phyloP scores from a whole-genome alignment of 2,329 filamentous ascomycete genomes.

The Claviceps arundinis region DNA sequence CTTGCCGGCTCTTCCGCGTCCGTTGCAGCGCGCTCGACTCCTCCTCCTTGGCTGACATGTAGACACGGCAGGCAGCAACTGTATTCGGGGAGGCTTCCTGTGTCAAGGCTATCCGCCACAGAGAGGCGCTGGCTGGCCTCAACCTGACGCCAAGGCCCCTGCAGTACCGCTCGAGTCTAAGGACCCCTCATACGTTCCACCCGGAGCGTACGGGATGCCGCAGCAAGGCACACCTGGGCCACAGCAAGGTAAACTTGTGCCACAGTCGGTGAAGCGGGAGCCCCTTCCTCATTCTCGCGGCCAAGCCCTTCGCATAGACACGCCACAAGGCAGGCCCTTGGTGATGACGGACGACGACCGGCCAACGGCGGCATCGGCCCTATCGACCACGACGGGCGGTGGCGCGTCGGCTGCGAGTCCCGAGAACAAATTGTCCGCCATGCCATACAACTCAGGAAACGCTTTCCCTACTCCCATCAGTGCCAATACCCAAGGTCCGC shows the following conservation, averaged over 20 bases:
- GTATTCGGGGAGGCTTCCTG: slow-evolving; percentile 74
- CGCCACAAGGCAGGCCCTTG: slow-evolving; percentile 43
- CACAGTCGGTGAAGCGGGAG: slow-evolving; percentile 37
- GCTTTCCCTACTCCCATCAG: slow-evolving; percentile 51
- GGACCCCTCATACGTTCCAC: slow-evolving; percentile 50
- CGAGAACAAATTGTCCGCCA: slow-evolving; percentile 47
- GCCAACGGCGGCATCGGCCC: slow-evolving; percentile 43
- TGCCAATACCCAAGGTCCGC: slow-evolving; percentile 32
- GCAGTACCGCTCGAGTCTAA: slow-evolving; percentile 75
- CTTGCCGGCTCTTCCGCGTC: not conserved
- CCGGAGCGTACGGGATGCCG: slow-evolving; percentile 49
- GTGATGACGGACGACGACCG: slow-evolving; percentile 43
- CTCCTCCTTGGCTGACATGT: not conserved
- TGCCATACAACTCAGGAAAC: slow-evolving; percentile 41
- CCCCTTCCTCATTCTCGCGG: slow-evolving; percentile 46
- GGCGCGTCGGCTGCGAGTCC: slow-evolving; percentile 43
- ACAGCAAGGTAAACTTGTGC: slow-evolving; percentile 24
- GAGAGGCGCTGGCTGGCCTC: slow-evolving; percentile 59
- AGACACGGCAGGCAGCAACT: slow-evolving; percentile 59
- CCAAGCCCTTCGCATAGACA: slow-evolving; percentile 48
- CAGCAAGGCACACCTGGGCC: slow-evolving; percentile 28
- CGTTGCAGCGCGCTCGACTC: not conserved
- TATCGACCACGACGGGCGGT: slow-evolving; percentile 42
- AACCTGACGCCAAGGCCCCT: slow-evolving; percentile 55
- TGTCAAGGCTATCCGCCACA: slow-evolving; percentile 85